A percentile compares a stretch with the other conserved stretches of the same genome.
Evolutionary conservation across 805 yeast species (phyloP).

Genomic region (Isabelozyma gotoi): DNA sequence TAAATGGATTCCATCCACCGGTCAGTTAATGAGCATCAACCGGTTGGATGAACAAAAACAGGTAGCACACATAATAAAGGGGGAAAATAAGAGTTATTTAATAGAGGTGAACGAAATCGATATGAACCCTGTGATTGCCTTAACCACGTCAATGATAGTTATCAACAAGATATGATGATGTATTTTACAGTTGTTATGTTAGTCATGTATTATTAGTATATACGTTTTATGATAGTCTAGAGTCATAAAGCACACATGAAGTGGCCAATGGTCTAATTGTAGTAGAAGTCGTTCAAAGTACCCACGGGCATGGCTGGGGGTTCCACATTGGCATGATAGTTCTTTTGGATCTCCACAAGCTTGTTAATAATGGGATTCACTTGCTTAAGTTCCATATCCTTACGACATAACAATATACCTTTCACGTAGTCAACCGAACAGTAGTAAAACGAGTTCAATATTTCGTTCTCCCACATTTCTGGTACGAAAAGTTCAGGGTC

Average conservation of each 20-base stretch:
- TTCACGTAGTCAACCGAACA: slow-evolving; percentile 71
- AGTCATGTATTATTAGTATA: too few species aligned
- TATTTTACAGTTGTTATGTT: too few species aligned
- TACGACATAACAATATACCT: slow-evolving; percentile 56
- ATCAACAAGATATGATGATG: slow-evolving; percentile 2
- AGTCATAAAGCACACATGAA: too few species aligned
- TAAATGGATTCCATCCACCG: slow-evolving; percentile 7
- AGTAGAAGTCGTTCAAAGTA: slow-evolving; percentile 34
- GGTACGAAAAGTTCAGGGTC: slow-evolving; percentile 33
- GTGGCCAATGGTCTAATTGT: slow-evolving; percentile 10
- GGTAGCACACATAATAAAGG: slow-evolving; percentile 6
- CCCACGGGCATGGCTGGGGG: slow-evolving; percentile 30
- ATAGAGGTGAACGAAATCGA: slow-evolving; percentile 5
- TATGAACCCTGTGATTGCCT: slow-evolving; percentile 3
- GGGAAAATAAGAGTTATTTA: slow-evolving; percentile 1
- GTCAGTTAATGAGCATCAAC: slow-evolving; percentile 6
- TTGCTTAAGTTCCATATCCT: slow-evolving; percentile 36
- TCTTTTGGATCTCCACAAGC: slow-evolving; percentile 27
- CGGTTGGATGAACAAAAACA: slow-evolving; percentile 2
- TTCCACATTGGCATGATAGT: slow-evolving; percentile 31
- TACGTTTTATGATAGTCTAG: too few species aligned
- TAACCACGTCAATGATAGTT: slow-evolving; percentile 7
- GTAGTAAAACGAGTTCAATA: slow-evolving; percentile 68
- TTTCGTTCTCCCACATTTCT: slow-evolving; percentile 54
- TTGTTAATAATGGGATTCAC: slow-evolving; percentile 26